Base-by-base conservation (phyloP, 768 basidiomycete species). In the Phaffia tasmanica region DNA sequence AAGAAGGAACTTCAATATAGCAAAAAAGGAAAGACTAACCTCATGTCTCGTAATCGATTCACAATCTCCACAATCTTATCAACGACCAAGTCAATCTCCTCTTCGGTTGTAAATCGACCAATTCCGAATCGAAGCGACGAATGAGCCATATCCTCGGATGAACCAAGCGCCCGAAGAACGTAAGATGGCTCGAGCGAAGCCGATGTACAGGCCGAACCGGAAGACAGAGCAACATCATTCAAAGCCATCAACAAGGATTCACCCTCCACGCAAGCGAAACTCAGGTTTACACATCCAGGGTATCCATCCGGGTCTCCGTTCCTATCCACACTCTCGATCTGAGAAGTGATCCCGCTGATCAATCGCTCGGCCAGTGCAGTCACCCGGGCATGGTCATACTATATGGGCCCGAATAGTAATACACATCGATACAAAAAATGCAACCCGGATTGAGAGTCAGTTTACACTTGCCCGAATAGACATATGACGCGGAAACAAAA, bases 171-270 rank as follows among this genome's bases (percentile, higher is more conserved):
- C 61, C 95, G 86, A 46, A 99, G 84, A 4, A 99, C 95, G 75
- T 99, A 99, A 27, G 93, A 97, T 9, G 95, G 95, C 76, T 99
- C 95, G 63, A 99, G 81, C 9, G 94, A 98, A 11, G 95, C 95
- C 0, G 94, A 98, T 46, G 95, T 99, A 73, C 95, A 99, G 9
- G 95, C 95, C 73, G 91, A 94, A 49, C 95, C 95, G 8, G 94
- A 98, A 7, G 95, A 98, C 55, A 99, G 81, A 4, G 95, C 95
- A 70, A 98, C 88, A 73, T 98, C 90, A 83, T 99, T 99, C 71
- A 99, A 77, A 15, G 94, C 93, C 95, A 99, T 99, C 68, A 99
- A 77, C 70, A 99, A 81, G 76, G 88, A 91, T 78, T 98, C 94
- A 27, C 94, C 94, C 71, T 98, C 94, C 48, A 98, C 92, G 74